Conservation (phyloP, 768 basidiomycete species). For the Mycena polygramma region DNA sequence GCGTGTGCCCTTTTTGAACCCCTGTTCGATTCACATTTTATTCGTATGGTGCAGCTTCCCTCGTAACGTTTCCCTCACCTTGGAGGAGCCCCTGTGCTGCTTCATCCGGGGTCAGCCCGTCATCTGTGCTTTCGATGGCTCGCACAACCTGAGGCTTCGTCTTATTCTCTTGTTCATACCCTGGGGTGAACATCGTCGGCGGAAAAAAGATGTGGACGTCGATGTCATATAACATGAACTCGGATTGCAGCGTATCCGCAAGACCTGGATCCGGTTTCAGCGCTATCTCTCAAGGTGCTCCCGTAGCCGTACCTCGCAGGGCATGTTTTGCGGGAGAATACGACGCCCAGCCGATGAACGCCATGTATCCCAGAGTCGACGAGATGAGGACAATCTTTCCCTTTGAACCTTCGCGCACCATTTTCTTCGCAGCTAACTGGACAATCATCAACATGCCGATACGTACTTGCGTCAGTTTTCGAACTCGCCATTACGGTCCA, state of each 20-base stretch:
- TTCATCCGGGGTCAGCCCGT: conserved; percentile 70
- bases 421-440: conserved; percentile 77
- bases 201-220: conserved; percentile 88
- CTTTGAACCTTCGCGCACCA: conserved; percentile 67
- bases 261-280: conserved; percentile 63
- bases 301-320: conserved; percentile 70
- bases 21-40: conserved; percentile 54
- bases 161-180: conserved; percentile 81
- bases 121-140: conserved; percentile 83
- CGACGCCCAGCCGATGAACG: conserved; percentile 81
- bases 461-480: background rate
- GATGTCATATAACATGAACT: conserved; percentile 83
- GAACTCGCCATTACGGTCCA: conserved; percentile 67
- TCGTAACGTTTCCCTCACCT: conserved; percentile 53
- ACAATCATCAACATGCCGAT: background rate
- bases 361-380: conserved; percentile 81
- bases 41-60: too few relatives aligned
- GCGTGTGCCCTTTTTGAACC: conserved; percentile 75
- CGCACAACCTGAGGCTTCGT: conserved; percentile 81
- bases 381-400: conserved; percentile 84
- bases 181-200: conserved; percentile 82
- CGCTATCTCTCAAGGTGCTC: background rate
- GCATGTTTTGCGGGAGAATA: conserved; percentile 92
- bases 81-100: conserved; percentile 71
- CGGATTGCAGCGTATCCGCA: conserved; percentile 85